Base-by-base conservation (phyloP, 768 basidiomycete genomes). In the Phallus indusiatus region DNA sequence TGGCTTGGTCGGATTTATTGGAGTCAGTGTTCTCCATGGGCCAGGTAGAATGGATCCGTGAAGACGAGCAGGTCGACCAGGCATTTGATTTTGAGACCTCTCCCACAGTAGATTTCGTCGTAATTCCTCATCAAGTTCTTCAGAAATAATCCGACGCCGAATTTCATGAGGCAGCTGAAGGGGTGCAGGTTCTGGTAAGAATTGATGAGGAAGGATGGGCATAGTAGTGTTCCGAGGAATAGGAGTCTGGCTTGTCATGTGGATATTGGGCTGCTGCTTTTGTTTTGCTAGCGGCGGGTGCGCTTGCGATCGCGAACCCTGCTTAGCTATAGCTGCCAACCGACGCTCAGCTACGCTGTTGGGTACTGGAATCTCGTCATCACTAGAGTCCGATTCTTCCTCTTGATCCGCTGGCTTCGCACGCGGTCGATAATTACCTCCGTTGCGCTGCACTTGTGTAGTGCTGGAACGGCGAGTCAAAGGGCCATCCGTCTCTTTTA, bases 161-260 rank as follows among this genome's bases (percentile, higher is more conserved):
- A 90, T 93, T 47, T 93, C 91, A 36, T 88, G 83, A 0, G 93
- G 93, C 0, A 90, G 90, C 64, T 86, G 85, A 1, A 89, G 88
- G 17, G 81, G 74, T 4, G 75, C 73, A 0, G 78, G 76, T 2
- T 79, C 76, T 0, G 89, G 89, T 22, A 91, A 78, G 65, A 90
- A 88, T 6, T 88, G 85, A 68, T 80, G 72, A 1, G 88, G 69
- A 0, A 83, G 81, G 53, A 85, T 83, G 1, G 87, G 82, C 7
- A 77, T 71, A 0, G 80, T 73, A 1, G 76, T 53, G n/a, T 36
- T 56, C 33, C 55, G 55, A 17, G 56, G 36, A 2, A 62, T 36
- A 20, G 47, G 22, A 8, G 37, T 22, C 37, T 53, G 18, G 17
- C 28, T 46, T 24, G 20, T 22, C 21, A 50, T n/a, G 7, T n/a